A percentile compares a stretch with the other conserved stretches of the same genome.
phyloP scores from a whole-genome alignment of 2,329 filamentous ascomycete species.

The Neopestalotiopsis sp. region DNA sequence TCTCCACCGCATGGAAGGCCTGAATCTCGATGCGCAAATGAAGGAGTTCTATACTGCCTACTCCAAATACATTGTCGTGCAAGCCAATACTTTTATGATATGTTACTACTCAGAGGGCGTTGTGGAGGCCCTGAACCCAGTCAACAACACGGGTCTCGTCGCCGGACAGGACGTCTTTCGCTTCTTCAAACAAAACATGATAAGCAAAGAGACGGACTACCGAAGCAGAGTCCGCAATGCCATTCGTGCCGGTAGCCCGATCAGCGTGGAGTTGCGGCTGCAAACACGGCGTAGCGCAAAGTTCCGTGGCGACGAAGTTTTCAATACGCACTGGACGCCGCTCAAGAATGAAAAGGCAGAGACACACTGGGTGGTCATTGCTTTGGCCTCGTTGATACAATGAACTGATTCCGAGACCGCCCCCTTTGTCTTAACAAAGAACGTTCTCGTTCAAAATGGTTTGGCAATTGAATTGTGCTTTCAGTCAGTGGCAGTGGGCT shows the following conservation, averaged over 20 bases:
- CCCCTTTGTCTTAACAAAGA: too few relatives aligned
- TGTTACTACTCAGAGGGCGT: constrained; percentile 32
- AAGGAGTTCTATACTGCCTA: constrained; percentile 35
- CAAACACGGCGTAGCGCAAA: constrained; percentile 31
- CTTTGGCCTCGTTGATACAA: constrained; percentile 19
- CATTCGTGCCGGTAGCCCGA: constrained; percentile 35
- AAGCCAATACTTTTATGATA: constrained; percentile 28
- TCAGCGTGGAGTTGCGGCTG: constrained; percentile 32
- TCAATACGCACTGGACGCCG: constrained; percentile 29
- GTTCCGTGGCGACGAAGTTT: constrained; percentile 31
- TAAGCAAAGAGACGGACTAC: constrained; percentile 28
- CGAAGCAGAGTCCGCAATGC: constrained; percentile 26
- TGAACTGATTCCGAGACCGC: neutral
- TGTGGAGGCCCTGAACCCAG: constrained; percentile 28
- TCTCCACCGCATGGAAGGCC: constrained; percentile 31
- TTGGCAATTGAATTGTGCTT: too few relatives aligned
- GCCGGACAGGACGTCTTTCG: constrained; percentile 31
- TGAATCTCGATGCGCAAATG: constrained; percentile 30
- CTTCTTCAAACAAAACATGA: constrained; percentile 32
- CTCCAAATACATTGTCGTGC: constrained; percentile 32
- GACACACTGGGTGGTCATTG: constrained; percentile 23
- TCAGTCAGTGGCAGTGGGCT: too few relatives aligned
- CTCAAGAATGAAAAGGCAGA: constrained; percentile 27
- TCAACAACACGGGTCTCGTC: constrained; percentile 27
- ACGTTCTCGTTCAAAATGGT: too few relatives aligned